Percentiles rank a stretch among this genome's conserved stretches.
Conservation (phyloP, 208 protist species). For the Vickermania spadyakhi region DNA sequence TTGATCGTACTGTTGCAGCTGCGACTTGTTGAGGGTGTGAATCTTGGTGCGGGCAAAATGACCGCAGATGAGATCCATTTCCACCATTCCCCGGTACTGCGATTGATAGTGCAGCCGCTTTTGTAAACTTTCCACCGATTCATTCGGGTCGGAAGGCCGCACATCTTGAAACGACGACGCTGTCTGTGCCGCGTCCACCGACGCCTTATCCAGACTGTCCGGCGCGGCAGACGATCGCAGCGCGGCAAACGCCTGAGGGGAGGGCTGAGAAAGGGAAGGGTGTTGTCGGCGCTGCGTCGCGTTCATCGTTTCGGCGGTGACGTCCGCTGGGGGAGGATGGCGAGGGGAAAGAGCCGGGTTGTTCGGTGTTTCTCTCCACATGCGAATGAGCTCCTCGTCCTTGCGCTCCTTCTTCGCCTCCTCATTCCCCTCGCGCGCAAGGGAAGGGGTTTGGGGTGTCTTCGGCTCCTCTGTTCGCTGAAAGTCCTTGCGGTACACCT, state of each 20-base stretch:
- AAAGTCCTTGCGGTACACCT: background rate
- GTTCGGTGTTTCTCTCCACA: slow-evolving; percentile 10
- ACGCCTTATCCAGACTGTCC: background rate
- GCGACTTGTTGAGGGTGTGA: slow-evolving; percentile 17
- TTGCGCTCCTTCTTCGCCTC: slow-evolving; percentile 3
- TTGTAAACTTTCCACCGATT: slow-evolving; percentile 52
- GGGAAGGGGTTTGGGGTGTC: background rate
- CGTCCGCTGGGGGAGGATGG: background rate
- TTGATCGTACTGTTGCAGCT: slow-evolving; percentile 76
- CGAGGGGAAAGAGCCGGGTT: background rate
- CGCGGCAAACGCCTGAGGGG: background rate
- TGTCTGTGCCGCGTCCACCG: slow-evolving; percentile 23
- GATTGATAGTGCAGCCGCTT: slow-evolving; percentile 78
- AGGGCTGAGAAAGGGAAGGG: background rate
- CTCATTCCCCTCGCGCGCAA: background rate
- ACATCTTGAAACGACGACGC: slow-evolving; percentile 54
- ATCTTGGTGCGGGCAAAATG: slow-evolving; percentile 62
- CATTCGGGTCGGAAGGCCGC: slow-evolving; percentile 35
- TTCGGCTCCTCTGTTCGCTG: background rate
- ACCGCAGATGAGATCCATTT: slow-evolving; percentile 87
- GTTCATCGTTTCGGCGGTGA: background rate
- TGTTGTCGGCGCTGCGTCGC: background rate
- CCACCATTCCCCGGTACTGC: slow-evolving; percentile 78
- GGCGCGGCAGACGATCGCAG: too few relatives aligned
- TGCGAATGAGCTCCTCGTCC: slow-evolving; percentile 16